Base-by-base conservation (phyloP, 176 grass and related monocot genomes). In the Cocos nucifera region DNA sequence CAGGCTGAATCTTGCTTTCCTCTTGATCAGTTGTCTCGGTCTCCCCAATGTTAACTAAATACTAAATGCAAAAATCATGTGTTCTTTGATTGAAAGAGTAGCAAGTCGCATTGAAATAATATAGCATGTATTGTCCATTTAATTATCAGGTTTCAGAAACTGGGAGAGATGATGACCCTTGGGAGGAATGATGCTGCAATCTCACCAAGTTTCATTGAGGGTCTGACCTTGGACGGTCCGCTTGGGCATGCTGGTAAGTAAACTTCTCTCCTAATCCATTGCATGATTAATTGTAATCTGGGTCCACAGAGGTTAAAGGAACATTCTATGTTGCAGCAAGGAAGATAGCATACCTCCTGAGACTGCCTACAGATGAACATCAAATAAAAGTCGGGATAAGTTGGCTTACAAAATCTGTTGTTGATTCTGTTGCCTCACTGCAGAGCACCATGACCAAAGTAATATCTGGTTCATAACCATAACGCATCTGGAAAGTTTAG, bases 111-210 rank as follows among this genome's bases (percentile, higher is more conserved):
- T 8, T 12, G 9, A 1, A 2, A 44, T 12, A 44, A 44, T 44
- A 44, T 44, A 44, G 2, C 6, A 8, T 44, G 35, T 12, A 2
- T 44, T 44, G 35, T 12, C 35, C 9, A 12, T 44, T 44, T 44
- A 44, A 44, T 44, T 12, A 44, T 20, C 35, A 98, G 93, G 79
- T 98, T 92, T 19, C 93, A 98, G 52, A 98, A 98, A 67, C 87
- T 98, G 5, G 87, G 87, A 58, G 93, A 98, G 81, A 98, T 98
- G 87, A 98, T 98, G 93, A 87, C 88, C 1, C 88, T 92, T 12
- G 93, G 93, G 30, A 78, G 58, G 78, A 92, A 75, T 53, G 93
- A 98, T 20, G 87, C 76, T 14, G 87, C 76, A 7, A 69, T 98
- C 74, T 80, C 93, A 21, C 84, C 93, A 17, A 89, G 74, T 71